Evolutionary conservation across 768 basidiomycete genomes (phyloP), one percentile per base, ranked within the genome.

Genomic region (Phylloporus sp.): DNA sequence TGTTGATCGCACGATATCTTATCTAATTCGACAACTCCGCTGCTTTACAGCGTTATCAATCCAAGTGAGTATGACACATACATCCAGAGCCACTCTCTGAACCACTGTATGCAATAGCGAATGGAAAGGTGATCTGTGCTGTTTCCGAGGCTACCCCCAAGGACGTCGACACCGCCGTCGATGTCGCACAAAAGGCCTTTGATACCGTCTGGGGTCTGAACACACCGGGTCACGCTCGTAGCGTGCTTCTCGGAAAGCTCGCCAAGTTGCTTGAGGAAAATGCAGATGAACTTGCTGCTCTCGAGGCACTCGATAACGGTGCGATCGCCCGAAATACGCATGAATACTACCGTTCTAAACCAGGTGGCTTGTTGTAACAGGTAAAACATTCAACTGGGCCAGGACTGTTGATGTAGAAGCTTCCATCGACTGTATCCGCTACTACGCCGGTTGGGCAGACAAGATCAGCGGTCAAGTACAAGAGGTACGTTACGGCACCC

Each of bases 391-490:
- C 58, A 27, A 42, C 9, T 71, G 66, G 62, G 72, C 81, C 11
- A 77, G 70, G 48, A 64, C 58, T 15, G 64, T 57, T 0, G 87
- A 88, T 53, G 61, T 86, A 3, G 56, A 59, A 0, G 65, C 3
- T 7, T 28, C 57, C 6, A 49, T 61, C n/a, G 48, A 56, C 5
- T 43, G 71, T 24, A 64, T 91, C 54, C 73, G 79, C 27, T 95
- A 94, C 69, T 97, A 86, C 57, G 88, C 82, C 33, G 93, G 92
- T 15, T 89, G 88, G 82, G 88, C 90, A 18, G 92, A 93, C 71
- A 95, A 94, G 70, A 68, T 86, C 43, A 71, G 75, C 5, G 89
- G 87, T 6, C 78, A 88, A 63, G 81, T 80, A 8, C 81, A 90
- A 62, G 87, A 91, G 52, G 60, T 59, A 15, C 3, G 46, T 27